A percentile compares a stretch with the other conserved stretches of the same genome.
These are phyloP conservation scores for Vaccinium corymbosum DNA, from an alignment of 148 eudicot species.

Conservation along the genomic window DNA sequence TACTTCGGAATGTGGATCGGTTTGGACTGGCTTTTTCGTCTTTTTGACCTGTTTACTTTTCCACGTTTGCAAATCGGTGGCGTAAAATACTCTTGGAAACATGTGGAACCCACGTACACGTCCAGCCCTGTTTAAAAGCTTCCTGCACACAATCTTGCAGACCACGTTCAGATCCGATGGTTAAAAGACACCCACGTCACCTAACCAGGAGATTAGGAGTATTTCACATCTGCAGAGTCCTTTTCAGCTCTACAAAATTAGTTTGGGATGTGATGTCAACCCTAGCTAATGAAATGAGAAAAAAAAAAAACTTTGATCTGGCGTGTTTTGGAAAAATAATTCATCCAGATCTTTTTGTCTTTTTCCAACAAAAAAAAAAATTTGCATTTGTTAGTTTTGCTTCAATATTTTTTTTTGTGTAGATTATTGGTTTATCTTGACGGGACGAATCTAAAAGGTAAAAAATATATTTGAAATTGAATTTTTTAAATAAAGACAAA, in stretches of 20 bases:
- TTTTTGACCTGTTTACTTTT: neutral
- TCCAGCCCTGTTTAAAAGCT: neutral
- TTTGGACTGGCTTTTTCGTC: neutral
- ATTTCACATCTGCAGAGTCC: neutral
- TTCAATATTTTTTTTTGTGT: too few species aligned
- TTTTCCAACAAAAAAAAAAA: too few species aligned
- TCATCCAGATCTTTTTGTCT: too few species aligned
- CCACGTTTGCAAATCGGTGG: neutral
- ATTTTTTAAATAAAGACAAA: too few species aligned
- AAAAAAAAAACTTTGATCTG: neutral
- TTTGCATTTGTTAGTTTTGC: too few species aligned
- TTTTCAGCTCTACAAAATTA: neutral
- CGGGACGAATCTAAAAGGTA: too few species aligned
- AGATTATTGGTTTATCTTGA: too few species aligned
- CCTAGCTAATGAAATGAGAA: neutral
- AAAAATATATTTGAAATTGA: too few species aligned
- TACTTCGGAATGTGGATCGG: neutral
- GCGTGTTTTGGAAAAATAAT: too few species aligned
- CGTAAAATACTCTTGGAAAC: neutral
- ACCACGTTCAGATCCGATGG: neutral
- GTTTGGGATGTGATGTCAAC: neutral
- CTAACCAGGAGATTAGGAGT: neutral
- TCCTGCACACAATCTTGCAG: neutral
- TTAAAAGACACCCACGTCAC: neutral
- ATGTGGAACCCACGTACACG: neutral